Conservation (phyloP, 1,284 basidiomycete genomes). For the Anthracocystis panici-leucophaei region DNA sequence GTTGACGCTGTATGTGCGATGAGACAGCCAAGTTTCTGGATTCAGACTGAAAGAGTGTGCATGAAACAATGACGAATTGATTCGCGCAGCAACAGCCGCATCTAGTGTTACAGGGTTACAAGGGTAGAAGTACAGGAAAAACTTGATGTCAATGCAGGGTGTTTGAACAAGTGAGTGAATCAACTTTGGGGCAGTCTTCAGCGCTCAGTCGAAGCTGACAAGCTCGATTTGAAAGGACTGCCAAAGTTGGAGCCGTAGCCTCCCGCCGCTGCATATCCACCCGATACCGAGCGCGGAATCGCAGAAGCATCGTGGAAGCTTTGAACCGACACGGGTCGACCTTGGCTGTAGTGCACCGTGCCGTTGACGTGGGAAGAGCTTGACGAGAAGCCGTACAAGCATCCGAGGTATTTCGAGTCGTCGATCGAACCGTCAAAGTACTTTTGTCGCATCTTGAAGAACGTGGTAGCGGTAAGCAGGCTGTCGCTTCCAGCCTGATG, state of each 20-base stretch:
- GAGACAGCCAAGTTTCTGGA: background rate
- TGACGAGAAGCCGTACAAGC: constrained; percentile 65
- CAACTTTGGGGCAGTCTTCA: background rate
- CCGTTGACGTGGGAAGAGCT: constrained; percentile 54
- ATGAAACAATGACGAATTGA: constrained; percentile 10
- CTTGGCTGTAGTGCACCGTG: constrained; percentile 52
- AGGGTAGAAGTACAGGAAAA: constrained; percentile 26
- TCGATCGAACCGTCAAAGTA: constrained; percentile 91
- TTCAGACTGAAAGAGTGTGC: background rate
- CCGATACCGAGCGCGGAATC: constrained; percentile 47
- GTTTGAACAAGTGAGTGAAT: background rate
- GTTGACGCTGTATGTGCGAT: background rate
- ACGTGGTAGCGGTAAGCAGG: constrained; percentile 89
- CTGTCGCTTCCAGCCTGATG: constrained; percentile 97
- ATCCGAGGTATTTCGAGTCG: constrained; percentile 67
- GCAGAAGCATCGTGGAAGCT: constrained; percentile 50
- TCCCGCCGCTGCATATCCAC: constrained; percentile 32
- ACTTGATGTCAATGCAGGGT: background rate
- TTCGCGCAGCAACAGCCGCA: constrained; percentile 14
- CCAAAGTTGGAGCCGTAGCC: constrained; percentile 47
- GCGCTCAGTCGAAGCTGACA: constrained; percentile 39
- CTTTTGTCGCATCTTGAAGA: constrained; percentile 92
- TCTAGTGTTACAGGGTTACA: constrained; percentile 37
- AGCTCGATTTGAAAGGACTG: constrained; percentile 47
- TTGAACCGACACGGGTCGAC: constrained; percentile 42